Percentiles rank a stretch among this genome's conserved stretches.
Conservation (phyloP, 768 basidiomycete species). For the Rhodotorula taiwanensis region DNA sequence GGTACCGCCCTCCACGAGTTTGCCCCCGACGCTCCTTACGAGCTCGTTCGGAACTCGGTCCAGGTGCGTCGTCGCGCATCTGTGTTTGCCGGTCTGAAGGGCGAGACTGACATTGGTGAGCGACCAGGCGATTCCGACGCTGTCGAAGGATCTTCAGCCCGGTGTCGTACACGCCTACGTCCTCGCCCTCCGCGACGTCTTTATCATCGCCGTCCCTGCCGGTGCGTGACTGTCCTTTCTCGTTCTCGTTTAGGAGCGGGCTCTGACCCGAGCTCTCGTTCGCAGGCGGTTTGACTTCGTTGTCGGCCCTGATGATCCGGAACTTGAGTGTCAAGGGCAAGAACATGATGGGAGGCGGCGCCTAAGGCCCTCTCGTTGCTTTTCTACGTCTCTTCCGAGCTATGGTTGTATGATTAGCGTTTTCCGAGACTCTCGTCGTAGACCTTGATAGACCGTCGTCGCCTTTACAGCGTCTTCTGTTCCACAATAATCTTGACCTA, state of each 20-base stretch:
- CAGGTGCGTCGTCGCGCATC: conserved; percentile 36
- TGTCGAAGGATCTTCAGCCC: conserved; percentile 35
- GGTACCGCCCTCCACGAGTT: conserved; percentile 36
- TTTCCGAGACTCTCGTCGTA: too few species aligned
- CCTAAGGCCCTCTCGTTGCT: neutral
- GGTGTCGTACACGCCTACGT: conserved; percentile 38
- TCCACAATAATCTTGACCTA: too few species aligned
- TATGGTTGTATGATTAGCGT: too few species aligned
- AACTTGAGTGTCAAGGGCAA: conserved; percentile 40
- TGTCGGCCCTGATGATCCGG: conserved; percentile 42
- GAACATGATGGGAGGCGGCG: conserved; percentile 21
- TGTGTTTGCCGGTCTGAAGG: neutral
- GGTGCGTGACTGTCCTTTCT: conserved; percentile 1
- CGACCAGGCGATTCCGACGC: conserved; percentile 41
- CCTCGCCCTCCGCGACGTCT: conserved; percentile 39
- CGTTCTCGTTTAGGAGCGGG: neutral
- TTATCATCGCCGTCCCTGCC: conserved; percentile 45
- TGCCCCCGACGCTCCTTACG: conserved; percentile 38
- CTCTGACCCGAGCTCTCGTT: neutral
- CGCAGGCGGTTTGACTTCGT: conserved; percentile 40
- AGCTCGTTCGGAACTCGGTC: conserved; percentile 41
- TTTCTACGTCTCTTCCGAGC: neutral
- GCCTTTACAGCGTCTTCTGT: too few species aligned
- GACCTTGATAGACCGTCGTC: too few species aligned
- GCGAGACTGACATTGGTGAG: conserved; percentile 8